Base-by-base conservation (phyloP, 176 grass and related monocot genomes). In the Aegilops bicornis region DNA sequence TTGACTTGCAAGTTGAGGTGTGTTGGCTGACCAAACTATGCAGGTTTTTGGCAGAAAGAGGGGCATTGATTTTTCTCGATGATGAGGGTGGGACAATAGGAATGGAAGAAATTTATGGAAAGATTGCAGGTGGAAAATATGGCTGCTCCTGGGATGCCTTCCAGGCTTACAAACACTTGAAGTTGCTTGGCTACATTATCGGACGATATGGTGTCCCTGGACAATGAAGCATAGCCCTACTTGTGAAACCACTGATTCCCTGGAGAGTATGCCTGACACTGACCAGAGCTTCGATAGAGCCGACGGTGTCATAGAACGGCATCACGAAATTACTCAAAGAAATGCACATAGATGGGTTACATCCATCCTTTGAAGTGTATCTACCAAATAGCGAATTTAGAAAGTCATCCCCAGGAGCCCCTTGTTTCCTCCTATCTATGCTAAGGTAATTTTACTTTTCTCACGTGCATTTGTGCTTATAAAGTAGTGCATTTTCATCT, bases 171-270 rank as follows among this genome's bases (percentile, higher is more conserved):
- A 98, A 78, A 72, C 87, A 96, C 79, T 66, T 98, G 87, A 99
- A 99, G 82, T 94, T 83, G 58, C 91, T 99, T 85, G 94, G 97
- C 3, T 99, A 94, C 82, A 88, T 98, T 72, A 74, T 99, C 66
- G 90, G 92, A 78, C 85, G 92, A 2, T 90, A 94, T 67, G 82
- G 83, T 63, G 79, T 92, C 39, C 92, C 13, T 99, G 92, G 97
- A 91, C 90, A 82, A 63, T 76, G 76, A 99, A 85, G 79, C 66
- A 85, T 84, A 47, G 35, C 50, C 68, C 23, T 64, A 80, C 25
- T 79, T 85, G 20, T 48, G 79, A 40, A 24, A 20, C 70, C 76
- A 79, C 65, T 64, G 43, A 69, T 90, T 30, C 60, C 10, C 12
- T 16, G 33, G 32, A 4, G 10, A 69, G 36, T 73, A 76, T 56